Evolutionary conservation across 169 alveolate species (phyloP), one percentile per base, ranked within the genome.

Genomic region (Cyclospora cayetanensis): DNA sequence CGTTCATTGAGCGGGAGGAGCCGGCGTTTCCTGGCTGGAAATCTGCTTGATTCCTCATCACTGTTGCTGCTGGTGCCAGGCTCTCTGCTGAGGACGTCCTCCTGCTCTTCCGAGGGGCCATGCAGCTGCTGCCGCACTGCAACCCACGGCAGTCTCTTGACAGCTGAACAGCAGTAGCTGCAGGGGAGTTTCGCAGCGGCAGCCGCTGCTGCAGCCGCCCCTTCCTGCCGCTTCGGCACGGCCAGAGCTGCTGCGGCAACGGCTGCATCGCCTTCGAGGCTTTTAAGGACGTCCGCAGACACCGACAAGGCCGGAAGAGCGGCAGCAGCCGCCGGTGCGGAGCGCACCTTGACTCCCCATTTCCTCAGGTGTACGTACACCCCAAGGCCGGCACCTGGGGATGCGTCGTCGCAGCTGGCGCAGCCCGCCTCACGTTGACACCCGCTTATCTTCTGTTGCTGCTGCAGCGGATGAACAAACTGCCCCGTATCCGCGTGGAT

Each of bases 161-260:
- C n/a, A n/a, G n/a, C n/a, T n/a, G n/a, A n/a, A n/a, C n/a, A n/a
- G n/a, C n/a, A n/a, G n/a, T n/a, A n/a, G n/a, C n/a, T n/a, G n/a
- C n/a, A n/a, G n/a, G n/a, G n/a, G n/a, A n/a, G n/a, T n/a, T n/a
- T n/a, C n/a, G n/a, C n/a, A n/a, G n/a, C n/a, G n/a, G n/a, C n/a
- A n/a, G n/a, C n/a, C n/a, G n/a, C n/a, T n/a, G n/a, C 74, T 63
- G 74, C 74, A 63, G 74, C 15, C 31, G 74, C 74, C 5, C 70
- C 70, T 2, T 25, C 35, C 70, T 55, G 70, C 70, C 70, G 20
- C 70, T 55, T 31, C 70, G 3, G 70, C 70, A 63, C 74, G 25
- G 74, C 74, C 25, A 39, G 42, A n/a, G 74, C 74, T 27, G 37
- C 74, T 5, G 74, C 74, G 31, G 74, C 74, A 63, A n/a, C 74